Evolutionary conservation across 2,329 filamentous ascomycete species (phyloP).

Genomic region (Juglanconis juglandina): DNA sequence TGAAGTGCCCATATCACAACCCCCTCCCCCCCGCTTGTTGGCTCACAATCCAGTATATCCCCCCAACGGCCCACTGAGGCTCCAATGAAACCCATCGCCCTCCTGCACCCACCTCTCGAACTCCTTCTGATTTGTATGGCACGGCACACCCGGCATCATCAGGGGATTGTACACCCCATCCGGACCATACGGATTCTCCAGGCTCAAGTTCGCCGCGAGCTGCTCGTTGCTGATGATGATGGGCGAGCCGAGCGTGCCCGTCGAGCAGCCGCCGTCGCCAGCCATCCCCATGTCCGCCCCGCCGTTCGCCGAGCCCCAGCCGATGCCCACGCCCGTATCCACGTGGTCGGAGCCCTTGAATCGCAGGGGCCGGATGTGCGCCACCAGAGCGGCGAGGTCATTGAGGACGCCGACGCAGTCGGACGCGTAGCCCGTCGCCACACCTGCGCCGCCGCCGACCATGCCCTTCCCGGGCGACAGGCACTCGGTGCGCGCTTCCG

Average conservation of each 20-base stretch:
- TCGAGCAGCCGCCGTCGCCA: background rate
- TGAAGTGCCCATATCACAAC: background rate
- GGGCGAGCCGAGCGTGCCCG: background rate
- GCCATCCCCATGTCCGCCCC: background rate
- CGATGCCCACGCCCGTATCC: background rate
- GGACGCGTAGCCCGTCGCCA: conserved; percentile 14
- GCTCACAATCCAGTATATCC: background rate
- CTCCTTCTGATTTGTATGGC: conserved; percentile 11
- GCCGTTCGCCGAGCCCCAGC: background rate
- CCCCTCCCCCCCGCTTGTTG: background rate
- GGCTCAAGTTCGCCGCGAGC: conserved; percentile 11
- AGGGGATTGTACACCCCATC: conserved; percentile 2
- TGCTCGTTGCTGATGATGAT: conserved; percentile 1
- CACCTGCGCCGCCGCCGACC: conserved; percentile 23
- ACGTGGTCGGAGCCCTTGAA: conserved; percentile 13
- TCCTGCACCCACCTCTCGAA: conserved; percentile 14
- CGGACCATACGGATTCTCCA: conserved; percentile 5
- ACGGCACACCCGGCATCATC: background rate
- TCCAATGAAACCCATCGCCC: background rate
- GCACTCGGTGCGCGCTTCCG: conserved; percentile 27
- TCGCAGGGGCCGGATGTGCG: conserved; percentile 11
- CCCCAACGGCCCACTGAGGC: background rate
- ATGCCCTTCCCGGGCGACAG: background rate
- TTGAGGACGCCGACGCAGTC: conserved; percentile 17
- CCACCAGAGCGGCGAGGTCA: conserved; percentile 11